Conservation (phyloP, 2,329 filamentous ascomycete genomes). For the Verticillium alfalfae region DNA sequence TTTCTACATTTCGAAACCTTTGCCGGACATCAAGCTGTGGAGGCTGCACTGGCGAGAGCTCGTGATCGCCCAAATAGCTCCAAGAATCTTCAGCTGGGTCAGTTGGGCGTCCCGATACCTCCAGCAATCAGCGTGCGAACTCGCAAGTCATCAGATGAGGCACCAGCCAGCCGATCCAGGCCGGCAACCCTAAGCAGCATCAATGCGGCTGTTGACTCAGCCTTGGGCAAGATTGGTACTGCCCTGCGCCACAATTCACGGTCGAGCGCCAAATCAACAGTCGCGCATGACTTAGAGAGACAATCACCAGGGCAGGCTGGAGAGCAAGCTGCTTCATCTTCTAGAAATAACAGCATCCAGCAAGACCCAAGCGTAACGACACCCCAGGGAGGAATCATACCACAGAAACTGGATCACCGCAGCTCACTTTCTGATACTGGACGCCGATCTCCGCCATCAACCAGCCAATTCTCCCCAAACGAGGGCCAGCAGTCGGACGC, state of each 20-base stretch:
- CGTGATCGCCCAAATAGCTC: neutral
- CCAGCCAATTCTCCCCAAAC: too few species aligned
- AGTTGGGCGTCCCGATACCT: neutral
- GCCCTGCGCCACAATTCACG: neutral
- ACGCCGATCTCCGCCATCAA: too few species aligned
- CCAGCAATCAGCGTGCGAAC: neutral
- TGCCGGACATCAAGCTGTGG: neutral
- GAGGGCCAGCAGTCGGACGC: too few species aligned
- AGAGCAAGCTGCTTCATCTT: too few species aligned
- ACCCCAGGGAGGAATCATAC: too few species aligned
- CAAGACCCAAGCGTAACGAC: too few species aligned
- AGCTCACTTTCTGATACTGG: too few species aligned
- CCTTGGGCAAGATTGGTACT: neutral
- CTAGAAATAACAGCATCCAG: too few species aligned
- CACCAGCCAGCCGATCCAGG: neutral
- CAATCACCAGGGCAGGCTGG: too few species aligned
- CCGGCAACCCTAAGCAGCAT: neutral
- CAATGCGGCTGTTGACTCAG: neutral
- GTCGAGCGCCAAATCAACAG: neutral
- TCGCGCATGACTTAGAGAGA: too few species aligned
- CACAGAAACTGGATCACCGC: too few species aligned
- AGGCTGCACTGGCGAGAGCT: neutral
- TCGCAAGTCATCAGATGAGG: neutral
- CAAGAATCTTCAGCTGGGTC: neutral
- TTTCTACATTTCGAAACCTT: slow-evolving; percentile 5